These are phyloP conservation scores for Colletotrichum tropicale DNA, from an alignment of 2,329 filamentous ascomycete species.

Conservation along the genomic window DNA sequence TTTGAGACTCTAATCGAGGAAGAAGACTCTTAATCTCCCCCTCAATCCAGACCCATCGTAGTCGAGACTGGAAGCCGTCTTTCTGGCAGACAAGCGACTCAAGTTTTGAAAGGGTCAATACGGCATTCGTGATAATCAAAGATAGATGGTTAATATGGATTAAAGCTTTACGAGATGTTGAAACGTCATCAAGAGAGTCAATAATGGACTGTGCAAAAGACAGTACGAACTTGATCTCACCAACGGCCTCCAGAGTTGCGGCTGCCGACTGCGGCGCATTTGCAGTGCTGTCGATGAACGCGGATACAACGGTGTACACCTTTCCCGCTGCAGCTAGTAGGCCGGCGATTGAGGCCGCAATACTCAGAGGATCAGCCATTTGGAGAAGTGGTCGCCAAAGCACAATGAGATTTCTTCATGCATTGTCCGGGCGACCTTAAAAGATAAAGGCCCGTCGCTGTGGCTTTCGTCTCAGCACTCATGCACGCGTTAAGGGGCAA, in stretches of 20 bases:
- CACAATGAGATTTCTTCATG: no score
- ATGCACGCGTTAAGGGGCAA: no score
- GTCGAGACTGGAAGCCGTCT: no score
- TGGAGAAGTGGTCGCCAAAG: no score
- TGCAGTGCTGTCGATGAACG: neutral
- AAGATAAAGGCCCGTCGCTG: no score
- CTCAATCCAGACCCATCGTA: no score
- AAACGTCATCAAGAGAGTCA: neutral
- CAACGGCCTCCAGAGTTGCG: neutral
- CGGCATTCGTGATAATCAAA: neutral
- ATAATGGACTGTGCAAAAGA: neutral
- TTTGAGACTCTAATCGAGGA: no score
- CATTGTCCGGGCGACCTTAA: no score
- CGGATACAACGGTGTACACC: neutral
- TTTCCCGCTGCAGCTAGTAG: neutral
- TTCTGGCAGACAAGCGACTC: no score
- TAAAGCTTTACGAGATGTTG: neutral
- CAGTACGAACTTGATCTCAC: neutral
- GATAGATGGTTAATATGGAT: neutral
- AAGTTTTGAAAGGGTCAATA: neutral
- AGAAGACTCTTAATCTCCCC: no score
- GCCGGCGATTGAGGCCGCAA: neutral
- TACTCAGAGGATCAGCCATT: neutral
- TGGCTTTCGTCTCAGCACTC: no score
- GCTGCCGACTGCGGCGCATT: neutral